These are phyloP conservation scores for Penicillium verhagenii DNA, from an alignment of 495 filamentous ascomycete species.

Conservation along the genomic window DNA sequence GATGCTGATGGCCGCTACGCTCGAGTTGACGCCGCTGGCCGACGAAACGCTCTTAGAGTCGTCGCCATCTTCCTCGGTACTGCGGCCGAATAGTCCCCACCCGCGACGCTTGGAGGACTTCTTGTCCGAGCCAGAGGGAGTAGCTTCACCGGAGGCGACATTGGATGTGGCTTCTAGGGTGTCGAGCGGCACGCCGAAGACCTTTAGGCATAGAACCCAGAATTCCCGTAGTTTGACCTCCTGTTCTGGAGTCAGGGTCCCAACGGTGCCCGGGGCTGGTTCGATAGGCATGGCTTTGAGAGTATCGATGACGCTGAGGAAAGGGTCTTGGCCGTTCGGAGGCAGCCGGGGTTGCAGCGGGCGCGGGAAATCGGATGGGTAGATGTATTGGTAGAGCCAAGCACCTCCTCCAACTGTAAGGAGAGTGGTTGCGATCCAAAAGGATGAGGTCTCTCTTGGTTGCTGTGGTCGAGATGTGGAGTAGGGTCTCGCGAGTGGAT, in stretches of 20 bases:
- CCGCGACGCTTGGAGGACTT: conserved; percentile 62
- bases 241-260: conserved; percentile 83
- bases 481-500: conserved; percentile 23
- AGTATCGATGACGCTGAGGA: conserved; percentile 43
- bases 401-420: conserved; percentile 34
- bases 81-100: conserved; percentile 57
- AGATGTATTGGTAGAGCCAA: conserved; percentile 37
- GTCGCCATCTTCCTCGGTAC: conserved; percentile 60
- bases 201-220: conserved; percentile 73
- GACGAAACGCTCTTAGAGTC: conserved; percentile 34
- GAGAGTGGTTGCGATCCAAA: conserved; percentile 41
- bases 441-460: conserved; percentile 38
- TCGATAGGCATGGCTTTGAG: conserved; percentile 40
- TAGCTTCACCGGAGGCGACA: conserved; percentile 13
- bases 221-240: conserved; percentile 85
- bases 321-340: conserved; percentile 22
- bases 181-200: conserved; percentile 66
- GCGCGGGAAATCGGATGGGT: conserved; percentile 5
- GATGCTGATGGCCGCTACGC: conserved; percentile 31
- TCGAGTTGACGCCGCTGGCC: conserved; percentile 32
- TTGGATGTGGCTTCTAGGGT: conserved; percentile 24
- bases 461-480: conserved; percentile 28
- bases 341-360: not conserved
- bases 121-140: conserved; percentile 48
- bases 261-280: conserved; percentile 71